phyloP scores from a whole-genome alignment of 108 stramenopile species.

The Skeletonema costatum region DNA sequence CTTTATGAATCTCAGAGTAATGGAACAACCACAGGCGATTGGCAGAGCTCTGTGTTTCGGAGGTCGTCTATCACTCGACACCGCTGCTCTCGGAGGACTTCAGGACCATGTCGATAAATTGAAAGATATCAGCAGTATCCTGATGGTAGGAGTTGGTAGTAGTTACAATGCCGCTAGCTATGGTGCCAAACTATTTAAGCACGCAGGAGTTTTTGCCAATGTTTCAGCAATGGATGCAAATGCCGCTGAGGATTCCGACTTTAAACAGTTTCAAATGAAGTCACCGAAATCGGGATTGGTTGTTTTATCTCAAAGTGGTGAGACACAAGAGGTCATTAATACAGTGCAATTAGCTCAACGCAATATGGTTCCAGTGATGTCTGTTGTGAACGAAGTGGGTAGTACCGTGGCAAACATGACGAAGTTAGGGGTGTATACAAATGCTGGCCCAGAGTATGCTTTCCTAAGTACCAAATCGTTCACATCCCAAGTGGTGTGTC shows the following conservation, averaged over 20 bases:
- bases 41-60: conserved; percentile 79
- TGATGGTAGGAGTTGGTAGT: conserved; percentile 77
- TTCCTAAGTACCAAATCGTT: conserved; percentile 92
- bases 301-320: conserved; percentile 82
- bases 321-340: conserved; percentile 82
- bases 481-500: conserved; percentile 84
- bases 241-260: conserved; percentile 61
- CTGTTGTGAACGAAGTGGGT: conserved; percentile 84
- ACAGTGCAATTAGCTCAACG: conserved; percentile 56
- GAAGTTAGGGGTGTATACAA: conserved; percentile 85
- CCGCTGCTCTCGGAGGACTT: conserved; percentile 62
- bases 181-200: conserved; percentile 85
- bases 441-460: conserved; percentile 86
- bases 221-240: conserved; percentile 77
- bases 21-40: conserved; percentile 90
- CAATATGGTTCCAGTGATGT: conserved; percentile 54
- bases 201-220: conserved; percentile 63
- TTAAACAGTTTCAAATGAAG: conserved; percentile 30
- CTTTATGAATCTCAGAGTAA: conserved; percentile 56
- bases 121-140: conserved; percentile 44
- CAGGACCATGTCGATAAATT: conserved; percentile 57
- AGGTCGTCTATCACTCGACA: conserved; percentile 53
- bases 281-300: conserved; percentile 54
- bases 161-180: conserved; percentile 77
- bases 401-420: conserved; percentile 78